Conservation (phyloP, 1,139 yeast genomes). For the Nakaseomyces bracarensis region DNA sequence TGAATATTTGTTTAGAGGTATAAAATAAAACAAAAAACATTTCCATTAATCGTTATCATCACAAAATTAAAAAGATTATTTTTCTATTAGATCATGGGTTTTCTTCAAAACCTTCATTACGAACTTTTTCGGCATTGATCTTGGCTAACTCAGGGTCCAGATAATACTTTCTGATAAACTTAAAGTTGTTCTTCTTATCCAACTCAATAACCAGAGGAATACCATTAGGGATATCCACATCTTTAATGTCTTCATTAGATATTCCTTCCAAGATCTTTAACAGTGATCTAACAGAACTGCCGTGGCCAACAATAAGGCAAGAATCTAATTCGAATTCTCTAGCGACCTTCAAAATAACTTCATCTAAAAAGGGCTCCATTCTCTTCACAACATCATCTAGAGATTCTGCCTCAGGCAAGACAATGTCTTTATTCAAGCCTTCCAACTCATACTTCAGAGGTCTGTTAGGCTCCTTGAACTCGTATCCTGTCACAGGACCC, state of each 20-base stretch:
- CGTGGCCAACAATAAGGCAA: slow-evolving; percentile 65
- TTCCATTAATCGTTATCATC: slow-evolving; percentile 4
- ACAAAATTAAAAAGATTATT: not conserved
- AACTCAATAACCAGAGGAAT: slow-evolving; percentile 59
- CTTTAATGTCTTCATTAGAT: slow-evolving; percentile 54
- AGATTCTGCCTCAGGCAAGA: slow-evolving; percentile 61
- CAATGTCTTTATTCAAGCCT: slow-evolving; percentile 33
- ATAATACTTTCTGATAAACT: slow-evolving; percentile 42
- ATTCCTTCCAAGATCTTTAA: slow-evolving; percentile 50
- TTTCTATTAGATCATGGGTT: slow-evolving; percentile 14
- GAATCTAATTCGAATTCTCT: slow-evolving; percentile 37
- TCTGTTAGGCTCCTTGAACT: slow-evolving; percentile 33
- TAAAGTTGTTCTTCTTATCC: slow-evolving; percentile 36
- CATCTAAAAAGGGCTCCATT: slow-evolving; percentile 46
- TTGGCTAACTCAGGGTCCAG: slow-evolving; percentile 65
- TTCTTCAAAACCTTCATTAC: slow-evolving; percentile 45
- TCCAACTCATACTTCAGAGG: slow-evolving; percentile 31
- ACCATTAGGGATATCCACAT: slow-evolving; percentile 69
- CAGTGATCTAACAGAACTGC: slow-evolving; percentile 63
- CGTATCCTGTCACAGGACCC: slow-evolving; percentile 30
- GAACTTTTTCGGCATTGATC: slow-evolving; percentile 56
- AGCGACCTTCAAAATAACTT: slow-evolving; percentile 37
- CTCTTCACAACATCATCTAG: slow-evolving; percentile 56
- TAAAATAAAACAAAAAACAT: not conserved
- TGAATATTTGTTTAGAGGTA: no score